Evolutionary conservation across 192 early-diverging fungal genomes (phyloP).

Genomic region (Backusella tarrabulga): DNA sequence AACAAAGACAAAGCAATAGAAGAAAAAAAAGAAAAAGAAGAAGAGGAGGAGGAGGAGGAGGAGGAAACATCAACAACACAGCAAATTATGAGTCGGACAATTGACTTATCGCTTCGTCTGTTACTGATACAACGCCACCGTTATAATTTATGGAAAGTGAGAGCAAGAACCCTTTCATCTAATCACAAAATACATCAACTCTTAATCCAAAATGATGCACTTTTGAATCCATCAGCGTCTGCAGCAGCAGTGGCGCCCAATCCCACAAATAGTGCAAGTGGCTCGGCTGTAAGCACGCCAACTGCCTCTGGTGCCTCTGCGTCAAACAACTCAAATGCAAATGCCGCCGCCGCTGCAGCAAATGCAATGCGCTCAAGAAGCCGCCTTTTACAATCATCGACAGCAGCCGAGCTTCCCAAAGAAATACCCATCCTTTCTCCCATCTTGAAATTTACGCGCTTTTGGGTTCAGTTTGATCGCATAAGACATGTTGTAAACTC

Average conservation of each 20-base stretch:
- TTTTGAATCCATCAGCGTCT: neutral
- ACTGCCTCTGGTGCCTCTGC: neutral
- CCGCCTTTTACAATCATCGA: neutral
- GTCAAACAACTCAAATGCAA: neutral
- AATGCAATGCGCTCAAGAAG: neutral
- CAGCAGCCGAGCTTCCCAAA: neutral
- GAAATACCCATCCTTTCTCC: conserved; percentile 25
- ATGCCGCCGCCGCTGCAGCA: neutral
- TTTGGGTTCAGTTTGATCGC: conserved; percentile 30
- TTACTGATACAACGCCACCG: conserved; percentile 30
- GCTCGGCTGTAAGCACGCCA: neutral
- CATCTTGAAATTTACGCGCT: conserved; percentile 27
- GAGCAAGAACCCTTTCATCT: conserved; percentile 24
- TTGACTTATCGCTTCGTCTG: conserved; percentile 29
- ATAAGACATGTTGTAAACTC: conserved; percentile 26
- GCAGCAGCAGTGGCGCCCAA: neutral
- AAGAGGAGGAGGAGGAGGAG: neutral
- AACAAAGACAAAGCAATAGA: neutral
- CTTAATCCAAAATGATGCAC: neutral
- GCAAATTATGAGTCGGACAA: conserved; percentile 11
- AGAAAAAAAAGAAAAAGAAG: neutral
- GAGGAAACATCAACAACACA: neutral
- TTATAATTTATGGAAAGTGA: conserved; percentile 27
- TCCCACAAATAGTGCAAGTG: neutral
- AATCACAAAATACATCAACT: conserved; percentile 21